Base-by-base conservation (phyloP, 2,329 filamentous ascomycete species). In the Xylaria sp. region DNA sequence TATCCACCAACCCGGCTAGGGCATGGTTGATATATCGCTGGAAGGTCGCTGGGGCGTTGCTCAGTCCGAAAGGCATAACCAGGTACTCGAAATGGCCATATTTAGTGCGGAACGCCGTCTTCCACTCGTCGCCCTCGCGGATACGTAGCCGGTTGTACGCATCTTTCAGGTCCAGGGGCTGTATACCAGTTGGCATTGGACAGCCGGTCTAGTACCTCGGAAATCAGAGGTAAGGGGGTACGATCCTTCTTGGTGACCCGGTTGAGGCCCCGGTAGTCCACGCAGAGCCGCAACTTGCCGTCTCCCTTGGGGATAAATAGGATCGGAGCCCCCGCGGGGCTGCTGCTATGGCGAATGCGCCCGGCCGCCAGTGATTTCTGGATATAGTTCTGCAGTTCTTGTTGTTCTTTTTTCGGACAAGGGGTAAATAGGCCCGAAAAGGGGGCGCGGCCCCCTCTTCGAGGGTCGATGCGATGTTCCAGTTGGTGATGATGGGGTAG, bases 11-110 rank as follows among this genome's bases (percentile, higher is more conserved):
- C 7, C 44, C 52, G 2, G 10, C 13, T 1, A 59, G n/a, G 2
- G 39, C 35, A 1, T 52, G 9, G 48, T 59, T 52, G 2, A 59
- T 59, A 4, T 46, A 51, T 7, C n/a, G 2, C 9, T 59, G 39
- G 16, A 59, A 59, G 3, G 52, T 59, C 2, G 52, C 46, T 1
- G 52, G 52, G 0, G 34, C 52, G 19, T 55, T 55, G 4, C 7
- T 52, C 4, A 58, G 18, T 7, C 52, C 52, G n/a, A 73, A 71
- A 19, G 57, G 60, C 58, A 72, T 69, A 48, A 72, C 55, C 50
- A 64, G 48, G 59, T 70, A 73, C 55, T 73, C 59, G 60, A 62
- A 73, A 34, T 63, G 49, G 4, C 63, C 58, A 61, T 67, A 71
- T 8, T 60, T 56, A 6, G 52, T 70, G 46, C 57, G 52, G 61